These are phyloP conservation scores for Agaricus subrufescens DNA, from an alignment of 768 basidiomycete species.

Conservation along the genomic window DNA sequence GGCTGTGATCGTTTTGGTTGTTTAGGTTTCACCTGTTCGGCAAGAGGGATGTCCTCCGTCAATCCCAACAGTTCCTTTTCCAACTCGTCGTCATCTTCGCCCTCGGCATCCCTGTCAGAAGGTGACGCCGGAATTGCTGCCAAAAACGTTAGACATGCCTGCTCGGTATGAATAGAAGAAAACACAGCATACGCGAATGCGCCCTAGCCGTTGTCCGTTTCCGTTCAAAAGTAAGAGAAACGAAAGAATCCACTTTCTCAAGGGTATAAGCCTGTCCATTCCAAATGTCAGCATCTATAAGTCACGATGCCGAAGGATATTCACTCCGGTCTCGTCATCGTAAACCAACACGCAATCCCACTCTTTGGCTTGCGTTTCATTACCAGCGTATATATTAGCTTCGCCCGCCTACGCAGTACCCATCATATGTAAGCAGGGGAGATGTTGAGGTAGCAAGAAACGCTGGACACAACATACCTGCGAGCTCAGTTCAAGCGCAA, in stretches of 20 bases:
- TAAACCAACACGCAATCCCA: conserved; percentile 77
- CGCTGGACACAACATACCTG: conserved; percentile 40
- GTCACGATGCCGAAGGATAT: background rate
- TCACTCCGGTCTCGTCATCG: conserved; percentile 68
- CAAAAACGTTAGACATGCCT: conserved; percentile 5
- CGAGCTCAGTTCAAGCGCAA: conserved; percentile 59
- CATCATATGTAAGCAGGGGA: background rate
- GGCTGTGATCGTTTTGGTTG: conserved; percentile 4
- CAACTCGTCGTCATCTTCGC: conserved; percentile 35
- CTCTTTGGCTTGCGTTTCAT: conserved; percentile 57
- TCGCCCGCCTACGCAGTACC: conserved; percentile 38
- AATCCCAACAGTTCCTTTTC: conserved; percentile 31
- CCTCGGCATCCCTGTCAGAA: conserved; percentile 25
- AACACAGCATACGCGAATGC: conserved; percentile 28
- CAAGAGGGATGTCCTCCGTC: conserved; percentile 8
- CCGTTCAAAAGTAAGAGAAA: conserved; percentile 50
- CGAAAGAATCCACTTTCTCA: conserved; percentile 69
- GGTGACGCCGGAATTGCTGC: conserved; percentile 21
- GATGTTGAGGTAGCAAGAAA: background rate
- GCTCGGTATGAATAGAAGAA: conserved; percentile 1
- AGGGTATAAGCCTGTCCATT: conserved; percentile 57
- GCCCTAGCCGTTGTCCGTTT: conserved; percentile 28
- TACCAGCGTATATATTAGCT: conserved; percentile 51
- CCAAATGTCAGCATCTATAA: conserved; percentile 12
- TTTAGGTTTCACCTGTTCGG: conserved; percentile 15